phyloP scores from a whole-genome alignment of 1,139 yeast genomes.

The Lodderomyces jiufengensis region DNA sequence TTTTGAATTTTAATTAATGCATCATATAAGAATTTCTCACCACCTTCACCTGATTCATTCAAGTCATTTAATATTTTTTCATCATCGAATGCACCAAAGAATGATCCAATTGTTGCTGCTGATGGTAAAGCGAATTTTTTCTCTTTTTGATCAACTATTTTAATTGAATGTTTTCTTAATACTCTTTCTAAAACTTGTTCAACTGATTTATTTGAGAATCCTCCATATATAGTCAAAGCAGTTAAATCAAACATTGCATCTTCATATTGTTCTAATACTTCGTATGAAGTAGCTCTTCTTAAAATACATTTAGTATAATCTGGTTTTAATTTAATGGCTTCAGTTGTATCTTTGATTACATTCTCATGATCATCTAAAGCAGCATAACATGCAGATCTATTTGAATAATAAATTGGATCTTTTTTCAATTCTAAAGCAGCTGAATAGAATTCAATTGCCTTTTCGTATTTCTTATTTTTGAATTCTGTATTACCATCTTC shows the following conservation, averaged over 20 bases:
- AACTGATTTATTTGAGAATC: constrained; percentile 72
- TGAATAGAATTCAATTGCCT: constrained; percentile 74
- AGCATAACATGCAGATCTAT: constrained; percentile 93
- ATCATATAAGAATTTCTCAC: constrained; percentile 62
- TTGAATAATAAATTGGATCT: constrained; percentile 89
- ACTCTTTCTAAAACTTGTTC: constrained; percentile 87
- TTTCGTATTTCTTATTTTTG: constrained; percentile 62
- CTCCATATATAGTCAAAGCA: constrained; percentile 73
- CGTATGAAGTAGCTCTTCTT: constrained; percentile 81
- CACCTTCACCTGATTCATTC: constrained; percentile 45
- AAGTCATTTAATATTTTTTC: constrained; percentile 48
- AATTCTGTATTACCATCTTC: constrained; percentile 85
- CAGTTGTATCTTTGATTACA: constrained; percentile 83
- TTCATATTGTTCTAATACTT: constrained; percentile 68
- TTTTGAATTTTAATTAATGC: constrained; percentile 63
- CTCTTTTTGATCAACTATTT: constrained; percentile 59
- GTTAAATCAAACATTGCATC: constrained; percentile 94
- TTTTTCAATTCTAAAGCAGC: constrained; percentile 70
- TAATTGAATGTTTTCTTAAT: constrained; percentile 69
- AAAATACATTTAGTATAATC: constrained; percentile 85
- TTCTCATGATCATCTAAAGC: constrained; percentile 75
- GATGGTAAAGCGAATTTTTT: constrained; percentile 69
- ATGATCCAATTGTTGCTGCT: constrained; percentile 79
- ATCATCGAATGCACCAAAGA: constrained; percentile 69
- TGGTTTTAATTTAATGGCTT: constrained; percentile 81